phyloP scores from a whole-genome alignment of 345 rosid genomes.

The Viola odorata region DNA sequence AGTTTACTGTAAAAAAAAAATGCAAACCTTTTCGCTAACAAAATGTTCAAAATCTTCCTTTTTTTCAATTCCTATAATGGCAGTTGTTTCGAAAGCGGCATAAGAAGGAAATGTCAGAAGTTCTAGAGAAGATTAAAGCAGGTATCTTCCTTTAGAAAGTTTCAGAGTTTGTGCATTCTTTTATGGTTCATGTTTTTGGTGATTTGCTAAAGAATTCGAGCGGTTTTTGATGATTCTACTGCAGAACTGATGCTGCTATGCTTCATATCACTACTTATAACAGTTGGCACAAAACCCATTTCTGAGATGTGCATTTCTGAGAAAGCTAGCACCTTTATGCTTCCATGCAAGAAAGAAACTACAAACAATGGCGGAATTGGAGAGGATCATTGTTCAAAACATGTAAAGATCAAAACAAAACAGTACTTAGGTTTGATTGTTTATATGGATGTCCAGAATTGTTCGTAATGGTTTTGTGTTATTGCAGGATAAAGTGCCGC shows the following conservation, averaged over 20 bases:
- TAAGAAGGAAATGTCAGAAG: slow-evolving; percentile 33
- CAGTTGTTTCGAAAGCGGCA: slow-evolving; percentile 31
- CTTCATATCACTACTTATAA: slow-evolving; percentile 38
- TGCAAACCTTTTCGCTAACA: neutral
- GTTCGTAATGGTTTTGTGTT: neutral
- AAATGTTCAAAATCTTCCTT: neutral
- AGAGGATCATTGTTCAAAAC: slow-evolving; percentile 23
- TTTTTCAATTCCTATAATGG: neutral
- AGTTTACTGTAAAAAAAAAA: neutral
- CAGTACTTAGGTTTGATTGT: neutral
- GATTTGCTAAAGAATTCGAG: neutral
- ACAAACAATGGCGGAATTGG: neutral
- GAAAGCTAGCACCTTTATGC: slow-evolving; percentile 21
- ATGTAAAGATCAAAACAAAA: slow-evolving; percentile 8
- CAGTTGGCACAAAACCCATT: slow-evolving; percentile 22
- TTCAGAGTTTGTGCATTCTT: no score
- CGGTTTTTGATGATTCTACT: neutral
- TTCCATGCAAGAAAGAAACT: slow-evolving; percentile 22
- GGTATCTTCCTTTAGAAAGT: slow-evolving; percentile 6
- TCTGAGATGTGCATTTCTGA: slow-evolving; percentile 28
- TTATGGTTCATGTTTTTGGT: neutral
- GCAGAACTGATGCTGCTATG: slow-evolving; percentile 42
- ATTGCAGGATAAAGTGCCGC: slow-evolving; percentile 30
- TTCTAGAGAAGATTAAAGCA: slow-evolving; percentile 36
- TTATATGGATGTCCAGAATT: neutral